Conservation (phyloP, 208 protist species). For the Trypanosoma grayi region DNA sequence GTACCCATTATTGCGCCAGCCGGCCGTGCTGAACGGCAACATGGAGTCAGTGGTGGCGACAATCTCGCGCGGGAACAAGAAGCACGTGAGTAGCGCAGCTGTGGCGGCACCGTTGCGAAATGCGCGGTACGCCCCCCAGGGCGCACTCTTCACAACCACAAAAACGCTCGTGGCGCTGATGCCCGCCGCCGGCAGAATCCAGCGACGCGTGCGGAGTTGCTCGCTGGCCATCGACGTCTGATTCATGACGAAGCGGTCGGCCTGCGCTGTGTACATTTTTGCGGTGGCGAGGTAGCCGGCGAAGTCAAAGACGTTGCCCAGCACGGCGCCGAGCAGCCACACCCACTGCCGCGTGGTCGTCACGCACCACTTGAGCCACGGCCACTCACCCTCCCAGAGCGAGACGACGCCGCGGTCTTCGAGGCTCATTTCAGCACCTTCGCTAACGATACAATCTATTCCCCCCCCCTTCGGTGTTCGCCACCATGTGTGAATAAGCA, state of each 20-base stretch:
- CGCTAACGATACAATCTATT: not conserved
- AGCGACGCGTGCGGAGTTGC: slow-evolving; percentile 36
- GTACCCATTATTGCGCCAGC: not conserved
- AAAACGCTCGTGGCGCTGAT: slow-evolving; percentile 42
- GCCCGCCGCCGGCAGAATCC: slow-evolving; percentile 58
- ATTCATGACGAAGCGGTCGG: slow-evolving; percentile 47
- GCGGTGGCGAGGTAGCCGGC: slow-evolving; percentile 48
- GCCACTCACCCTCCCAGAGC: slow-evolving; percentile 81
- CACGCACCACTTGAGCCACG: slow-evolving; percentile 58
- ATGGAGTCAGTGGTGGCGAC: slow-evolving; percentile 26
- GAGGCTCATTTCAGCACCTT: slow-evolving; percentile 13
- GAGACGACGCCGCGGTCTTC: slow-evolving; percentile 28
- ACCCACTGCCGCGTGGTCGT: slow-evolving; percentile 37
- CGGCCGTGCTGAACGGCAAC: slow-evolving; percentile 39
- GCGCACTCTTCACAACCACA: slow-evolving; percentile 52
- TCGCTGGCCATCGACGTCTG: slow-evolving; percentile 31
- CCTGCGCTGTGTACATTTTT: slow-evolving; percentile 34
- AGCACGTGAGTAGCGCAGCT: slow-evolving; percentile 36
- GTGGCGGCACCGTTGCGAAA: slow-evolving; percentile 58
- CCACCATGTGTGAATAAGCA: not conserved
- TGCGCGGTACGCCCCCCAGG: slow-evolving; percentile 51
- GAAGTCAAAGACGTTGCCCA: slow-evolving; percentile 39
- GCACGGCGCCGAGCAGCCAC: slow-evolving; percentile 10
- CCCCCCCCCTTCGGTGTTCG: not conserved
- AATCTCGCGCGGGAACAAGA: slow-evolving; percentile 68